phyloP scores from a whole-genome alignment of 345 rosid genomes.

The Gossypium anomalum region DNA sequence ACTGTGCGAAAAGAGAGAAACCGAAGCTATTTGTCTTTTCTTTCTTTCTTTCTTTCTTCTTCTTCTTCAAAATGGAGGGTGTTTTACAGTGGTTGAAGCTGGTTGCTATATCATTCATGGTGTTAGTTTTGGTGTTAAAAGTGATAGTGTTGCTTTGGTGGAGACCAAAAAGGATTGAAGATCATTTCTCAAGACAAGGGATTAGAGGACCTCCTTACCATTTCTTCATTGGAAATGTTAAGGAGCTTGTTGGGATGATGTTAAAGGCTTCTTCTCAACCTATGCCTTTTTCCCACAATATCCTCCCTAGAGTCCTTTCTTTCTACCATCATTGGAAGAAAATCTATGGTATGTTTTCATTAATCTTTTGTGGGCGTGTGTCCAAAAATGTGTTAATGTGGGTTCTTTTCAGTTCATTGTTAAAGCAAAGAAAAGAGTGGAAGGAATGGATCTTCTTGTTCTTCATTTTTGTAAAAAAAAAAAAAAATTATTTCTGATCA shows the following conservation, averaged over 20 bases:
- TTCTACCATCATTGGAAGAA: slow-evolving; percentile 97
- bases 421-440: neutral
- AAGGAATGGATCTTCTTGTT: too few relatives aligned
- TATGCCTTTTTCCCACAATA: slow-evolving; percentile 95
- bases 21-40: slow-evolving; percentile 11
- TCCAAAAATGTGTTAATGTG: neutral
- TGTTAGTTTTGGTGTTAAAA: slow-evolving; percentile 39
- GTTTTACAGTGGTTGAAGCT: slow-evolving; percentile 38
- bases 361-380: neutral
- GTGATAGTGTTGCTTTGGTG: slow-evolving; percentile 69
- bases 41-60: slow-evolving; percentile 6
- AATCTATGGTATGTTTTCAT: slow-evolving; percentile 57
- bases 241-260: slow-evolving; percentile 91
- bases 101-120: slow-evolving; percentile 28
- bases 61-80: slow-evolving; percentile 12
- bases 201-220: slow-evolving; percentile 97
- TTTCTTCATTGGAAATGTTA: slow-evolving; percentile 96
- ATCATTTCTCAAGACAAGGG: slow-evolving; percentile 91
- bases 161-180: slow-evolving; percentile 85
- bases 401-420: neutral
- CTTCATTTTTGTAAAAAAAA: too few relatives aligned
- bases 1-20: slow-evolving; percentile 14
- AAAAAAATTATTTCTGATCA: neutral
- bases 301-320: slow-evolving; percentile 90
- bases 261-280: slow-evolving; percentile 86